Evolutionary conservation across 1,284 basidiomycete species (phyloP).

Genomic region (Tetrapyrgos nigripes): DNA sequence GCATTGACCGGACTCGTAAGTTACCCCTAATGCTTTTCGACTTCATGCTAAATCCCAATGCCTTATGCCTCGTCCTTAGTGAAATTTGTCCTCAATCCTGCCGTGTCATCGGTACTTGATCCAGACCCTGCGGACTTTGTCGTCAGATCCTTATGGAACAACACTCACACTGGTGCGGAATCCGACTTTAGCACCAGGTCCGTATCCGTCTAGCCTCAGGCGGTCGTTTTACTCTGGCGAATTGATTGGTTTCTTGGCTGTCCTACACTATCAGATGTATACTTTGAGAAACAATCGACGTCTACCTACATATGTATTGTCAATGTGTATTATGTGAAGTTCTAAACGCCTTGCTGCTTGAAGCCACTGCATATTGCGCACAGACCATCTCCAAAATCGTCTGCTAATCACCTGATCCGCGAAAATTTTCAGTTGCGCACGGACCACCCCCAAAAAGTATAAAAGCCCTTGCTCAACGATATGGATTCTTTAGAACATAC

Average conservation of each 20-base stretch:
- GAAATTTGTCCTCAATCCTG: conserved; percentile 47
- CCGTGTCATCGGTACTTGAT: conserved; percentile 40
- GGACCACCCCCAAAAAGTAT: conserved; percentile 44
- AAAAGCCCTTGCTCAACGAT: conserved; percentile 35
- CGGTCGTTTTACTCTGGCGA: background rate
- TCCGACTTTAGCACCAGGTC: background rate
- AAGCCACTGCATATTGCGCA: too few relatives aligned
- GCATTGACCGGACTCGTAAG: conserved; percentile 54
- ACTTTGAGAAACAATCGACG: too few relatives aligned
- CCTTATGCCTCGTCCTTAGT: conserved; percentile 36
- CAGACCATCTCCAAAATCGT: too few relatives aligned
- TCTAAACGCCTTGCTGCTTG: too few relatives aligned
- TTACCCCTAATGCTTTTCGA: background rate
- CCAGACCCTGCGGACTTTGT: conserved; percentile 55
- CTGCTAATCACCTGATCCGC: background rate
- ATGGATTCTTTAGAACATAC: conserved; percentile 74
- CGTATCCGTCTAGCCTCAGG: background rate
- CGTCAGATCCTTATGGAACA: conserved; percentile 63
- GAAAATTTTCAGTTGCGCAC: conserved; percentile 31
- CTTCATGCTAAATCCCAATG: background rate
- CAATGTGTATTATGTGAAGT: too few relatives aligned
- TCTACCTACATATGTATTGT: too few relatives aligned
- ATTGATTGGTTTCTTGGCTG: background rate
- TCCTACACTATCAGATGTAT: background rate
- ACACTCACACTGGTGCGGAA: conserved; percentile 43